These are phyloP conservation scores for Fusarium mangiferae DNA, from an alignment of 2,329 filamentous ascomycete species.

Conservation along the genomic window DNA sequence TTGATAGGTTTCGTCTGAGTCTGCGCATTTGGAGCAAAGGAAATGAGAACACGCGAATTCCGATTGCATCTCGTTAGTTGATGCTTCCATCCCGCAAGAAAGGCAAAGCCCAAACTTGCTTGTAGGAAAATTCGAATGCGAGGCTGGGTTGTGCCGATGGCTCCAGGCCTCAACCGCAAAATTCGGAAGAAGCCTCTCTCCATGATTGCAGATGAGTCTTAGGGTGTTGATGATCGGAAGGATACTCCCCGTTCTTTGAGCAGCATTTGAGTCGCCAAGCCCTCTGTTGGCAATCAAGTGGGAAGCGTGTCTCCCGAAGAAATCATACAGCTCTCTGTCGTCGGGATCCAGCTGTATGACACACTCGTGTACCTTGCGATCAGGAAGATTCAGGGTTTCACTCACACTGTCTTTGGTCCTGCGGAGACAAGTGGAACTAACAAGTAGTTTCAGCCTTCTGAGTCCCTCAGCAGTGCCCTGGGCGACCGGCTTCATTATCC, in stretches of 20 bases:
- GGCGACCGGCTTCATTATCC: background rate
- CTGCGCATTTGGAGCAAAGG: background rate
- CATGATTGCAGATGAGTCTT: background rate
- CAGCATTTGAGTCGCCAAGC: background rate
- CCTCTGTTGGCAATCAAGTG: background rate
- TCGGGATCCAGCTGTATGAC: background rate
- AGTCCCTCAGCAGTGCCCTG: background rate
- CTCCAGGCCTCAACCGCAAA: background rate
- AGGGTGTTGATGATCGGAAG: background rate
- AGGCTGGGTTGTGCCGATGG: accelerated
- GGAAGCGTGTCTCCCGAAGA: background rate
- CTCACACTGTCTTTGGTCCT: background rate
- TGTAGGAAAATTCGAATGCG: accelerated
- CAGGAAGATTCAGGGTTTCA: background rate
- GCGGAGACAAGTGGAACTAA: background rate
- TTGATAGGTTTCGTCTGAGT: background rate
- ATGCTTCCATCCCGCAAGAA: background rate
- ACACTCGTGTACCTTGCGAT: background rate
- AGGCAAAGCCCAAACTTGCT: background rate
- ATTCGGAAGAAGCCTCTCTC: accelerated
- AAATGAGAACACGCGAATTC: background rate
- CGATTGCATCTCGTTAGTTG: accelerated
- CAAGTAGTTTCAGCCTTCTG: background rate
- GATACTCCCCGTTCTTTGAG: background rate
- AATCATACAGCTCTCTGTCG: background rate